phyloP scores from a whole-genome alignment of 306 rosid species.

The Quercus suber region DNA sequence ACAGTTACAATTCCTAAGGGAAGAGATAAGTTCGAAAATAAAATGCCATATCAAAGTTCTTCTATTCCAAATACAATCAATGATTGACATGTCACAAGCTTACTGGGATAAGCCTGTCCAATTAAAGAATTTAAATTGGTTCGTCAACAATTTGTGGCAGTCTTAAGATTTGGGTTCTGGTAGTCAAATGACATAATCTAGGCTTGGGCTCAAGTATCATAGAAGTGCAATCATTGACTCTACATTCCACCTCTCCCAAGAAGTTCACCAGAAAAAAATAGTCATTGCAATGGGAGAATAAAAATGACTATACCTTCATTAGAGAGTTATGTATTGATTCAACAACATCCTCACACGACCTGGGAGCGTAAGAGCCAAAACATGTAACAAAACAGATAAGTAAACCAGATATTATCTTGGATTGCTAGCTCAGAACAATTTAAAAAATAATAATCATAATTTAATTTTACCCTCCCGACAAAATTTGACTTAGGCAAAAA shows the following conservation, averaged over 20 bases:
- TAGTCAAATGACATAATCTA: background rate
- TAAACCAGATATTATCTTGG: constrained; percentile 9
- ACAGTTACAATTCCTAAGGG: background rate
- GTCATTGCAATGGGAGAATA: constrained; percentile 11
- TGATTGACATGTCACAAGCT: background rate
- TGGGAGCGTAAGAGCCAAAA: constrained; percentile 29
- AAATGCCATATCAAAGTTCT: background rate
- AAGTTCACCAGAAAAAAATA: constrained; percentile 7
- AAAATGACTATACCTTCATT: constrained; percentile 54
- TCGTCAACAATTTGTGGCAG: background rate
- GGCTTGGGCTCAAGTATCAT: background rate
- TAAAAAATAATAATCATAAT: background rate
- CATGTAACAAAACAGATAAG: constrained; percentile 15
- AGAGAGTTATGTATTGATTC: constrained; percentile 91
- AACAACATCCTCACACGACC: constrained; percentile 91
- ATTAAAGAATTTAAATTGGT: background rate
- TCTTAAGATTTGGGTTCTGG: background rate
- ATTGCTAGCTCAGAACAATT: constrained; percentile 5
- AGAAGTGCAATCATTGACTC: background rate
- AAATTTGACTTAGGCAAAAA: constrained; percentile 84
- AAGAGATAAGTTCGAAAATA: background rate
- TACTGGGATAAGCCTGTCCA: background rate
- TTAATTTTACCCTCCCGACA: constrained; percentile 82
- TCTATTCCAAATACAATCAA: background rate
- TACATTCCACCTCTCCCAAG: constrained; percentile 7